A percentile compares a stretch with the other conserved stretches of the same genome.
These are phyloP conservation scores for Fraxinus latifolia DNA, from an alignment of 305 asterid genomes.

Conservation along the genomic window DNA sequence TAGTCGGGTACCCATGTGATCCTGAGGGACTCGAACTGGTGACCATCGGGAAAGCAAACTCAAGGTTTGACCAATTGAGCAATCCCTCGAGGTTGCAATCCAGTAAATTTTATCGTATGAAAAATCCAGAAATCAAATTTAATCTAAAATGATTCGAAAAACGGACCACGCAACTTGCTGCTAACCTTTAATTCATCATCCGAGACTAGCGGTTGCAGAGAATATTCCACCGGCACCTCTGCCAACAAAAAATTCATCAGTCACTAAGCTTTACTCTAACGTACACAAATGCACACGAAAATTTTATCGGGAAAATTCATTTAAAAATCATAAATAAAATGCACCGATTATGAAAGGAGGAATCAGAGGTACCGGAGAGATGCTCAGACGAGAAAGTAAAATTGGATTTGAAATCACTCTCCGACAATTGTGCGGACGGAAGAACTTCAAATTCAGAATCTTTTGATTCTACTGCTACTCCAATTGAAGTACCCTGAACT, in stretches of 20 bases:
- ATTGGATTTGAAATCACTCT: slow-evolving; percentile 30
- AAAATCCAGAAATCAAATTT: background rate
- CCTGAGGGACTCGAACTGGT: too few relatives aligned
- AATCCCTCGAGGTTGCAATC: background rate
- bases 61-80: too few relatives aligned
- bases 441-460: slow-evolving; percentile 37
- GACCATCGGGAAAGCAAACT: too few relatives aligned
- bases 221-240: slow-evolving; percentile 69
- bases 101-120: background rate
- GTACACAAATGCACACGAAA: slow-evolving; percentile 16
- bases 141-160: background rate
- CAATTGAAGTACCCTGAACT: slow-evolving; percentile 18
- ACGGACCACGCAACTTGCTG: background rate
- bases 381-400: slow-evolving; percentile 37
- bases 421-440: slow-evolving; percentile 33
- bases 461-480: slow-evolving; percentile 25
- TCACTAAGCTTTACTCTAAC: background rate
- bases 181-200: slow-evolving; percentile 54
- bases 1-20: too few relatives aligned
- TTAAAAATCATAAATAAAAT: background rate
- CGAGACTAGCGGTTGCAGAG: slow-evolving; percentile 38
- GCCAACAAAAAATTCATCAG: slow-evolving; percentile 27
- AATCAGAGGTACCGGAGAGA: slow-evolving; percentile 43
- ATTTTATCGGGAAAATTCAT: background rate
- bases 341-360: background rate